These are phyloP conservation scores for Vigna trinervia DNA, from an alignment of 306 rosid genomes.

Conservation along the genomic window DNA sequence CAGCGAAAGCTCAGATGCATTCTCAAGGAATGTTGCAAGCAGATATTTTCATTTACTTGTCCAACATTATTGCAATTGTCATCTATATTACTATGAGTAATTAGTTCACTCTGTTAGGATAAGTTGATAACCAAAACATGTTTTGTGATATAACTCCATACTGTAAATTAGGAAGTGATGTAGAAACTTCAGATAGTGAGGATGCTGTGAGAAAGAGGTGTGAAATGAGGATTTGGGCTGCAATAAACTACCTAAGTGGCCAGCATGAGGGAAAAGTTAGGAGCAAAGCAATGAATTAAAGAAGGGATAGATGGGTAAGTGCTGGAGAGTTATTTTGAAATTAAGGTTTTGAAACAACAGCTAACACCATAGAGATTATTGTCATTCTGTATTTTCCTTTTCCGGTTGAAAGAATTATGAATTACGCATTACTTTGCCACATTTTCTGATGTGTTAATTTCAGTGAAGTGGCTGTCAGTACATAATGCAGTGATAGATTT, in stretches of 20 bases:
- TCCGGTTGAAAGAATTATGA: not conserved
- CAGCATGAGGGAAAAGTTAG: not conserved
- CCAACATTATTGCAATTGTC: not conserved
- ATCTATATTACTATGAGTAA: not conserved
- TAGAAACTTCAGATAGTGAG: not conserved
- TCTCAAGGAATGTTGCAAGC: conserved; percentile 11
- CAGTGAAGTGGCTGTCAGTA: not conserved
- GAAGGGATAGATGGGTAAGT: not conserved
- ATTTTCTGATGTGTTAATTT: not conserved
- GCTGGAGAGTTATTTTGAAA: not conserved
- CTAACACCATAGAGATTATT: conserved; percentile 5
- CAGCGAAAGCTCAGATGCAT: conserved; percentile 21
- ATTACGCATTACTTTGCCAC: conserved; percentile 1
- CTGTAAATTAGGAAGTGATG: not conserved
- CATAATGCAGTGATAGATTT: conserved; percentile 23
- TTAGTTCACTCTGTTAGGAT: not conserved
- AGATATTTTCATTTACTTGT: conserved; percentile 10
- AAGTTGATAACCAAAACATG: conserved; percentile 10
- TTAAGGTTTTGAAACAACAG: conserved; percentile 18
- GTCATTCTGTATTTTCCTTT: conserved; percentile 7
- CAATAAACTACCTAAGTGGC: not conserved
- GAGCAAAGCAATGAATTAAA: not conserved
- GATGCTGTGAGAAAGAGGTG: conserved; percentile 7
- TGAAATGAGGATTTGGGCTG: not conserved
- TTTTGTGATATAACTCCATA: not conserved